Base-by-base conservation (phyloP, 1,139 yeast species). In the Suhomyces coccinellae region DNA sequence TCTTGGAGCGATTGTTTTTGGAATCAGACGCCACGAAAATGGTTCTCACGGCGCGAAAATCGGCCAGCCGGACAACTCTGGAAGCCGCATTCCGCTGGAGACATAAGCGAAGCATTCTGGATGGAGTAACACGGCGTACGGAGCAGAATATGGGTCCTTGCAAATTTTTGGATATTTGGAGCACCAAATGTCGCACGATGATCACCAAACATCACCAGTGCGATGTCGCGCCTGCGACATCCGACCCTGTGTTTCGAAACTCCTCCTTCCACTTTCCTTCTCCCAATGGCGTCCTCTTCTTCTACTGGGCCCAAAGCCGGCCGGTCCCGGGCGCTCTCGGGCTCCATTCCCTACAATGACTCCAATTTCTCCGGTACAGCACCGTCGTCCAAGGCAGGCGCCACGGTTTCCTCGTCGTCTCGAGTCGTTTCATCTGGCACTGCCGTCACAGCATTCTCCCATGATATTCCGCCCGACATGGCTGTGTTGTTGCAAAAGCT, bases 391-490 rank as follows among this genome's bases (percentile, higher is more conserved):
- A 54, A 59, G 2, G 45, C 65, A 8, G 38, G 46, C 4, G 33
- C 47, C 27, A 39, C 29, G 9, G 42, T 45, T n/a, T 44, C 43
- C 7, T 26, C 46, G 9, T 40, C 43, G n/a, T 36, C 43, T 8
- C 26, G 52, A 33, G 49, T 47, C n/a, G 45, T 39, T 5, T 44
- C 52, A 1, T 38, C 52, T 24, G 50, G 50, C 6, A 36, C 52
- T 9, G 47, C 48, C 12, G 51, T 41, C 9, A 33, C 41, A 27
- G 43, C 44, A 10, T 38, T 50, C 13, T 50, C 55, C 11, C 70
- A 64, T 11, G 79, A 74, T 50, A 72, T 73, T 20, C 78, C 79
- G 1, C 79, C 79, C 7, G 79, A 74, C 49, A 67, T 74, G 76
- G 73, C 67, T 7, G 59, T 73, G 6, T 58, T 73, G 36, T 64